A percentile compares a stretch with the other conserved stretches of the same genome.
These are phyloP conservation scores for Avena eriantha DNA, from an alignment of 176 grass and related monocot species.

Conservation along the genomic window DNA sequence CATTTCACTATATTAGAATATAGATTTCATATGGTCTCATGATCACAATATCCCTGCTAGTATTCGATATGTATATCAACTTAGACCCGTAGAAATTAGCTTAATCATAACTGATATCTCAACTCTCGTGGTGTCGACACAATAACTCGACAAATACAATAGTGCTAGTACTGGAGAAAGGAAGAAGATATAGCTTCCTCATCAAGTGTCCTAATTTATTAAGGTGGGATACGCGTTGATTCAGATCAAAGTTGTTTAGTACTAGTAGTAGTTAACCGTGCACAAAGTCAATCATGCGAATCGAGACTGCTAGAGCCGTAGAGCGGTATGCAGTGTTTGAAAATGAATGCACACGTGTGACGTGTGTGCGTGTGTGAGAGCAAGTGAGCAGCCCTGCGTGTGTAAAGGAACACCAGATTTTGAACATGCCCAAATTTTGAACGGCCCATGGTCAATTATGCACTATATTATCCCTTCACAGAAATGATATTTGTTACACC, in stretches of 20 bases:
- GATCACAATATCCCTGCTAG: too few relatives aligned
- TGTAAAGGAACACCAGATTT: not conserved
- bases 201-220: slow-evolving; percentile 38
- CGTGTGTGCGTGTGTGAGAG: not conserved
- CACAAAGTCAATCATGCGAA: slow-evolving; percentile 58
- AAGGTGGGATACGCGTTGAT: slow-evolving; percentile 49
- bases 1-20: too few relatives aligned
- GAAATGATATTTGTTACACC: not conserved
- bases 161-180: too few relatives aligned
- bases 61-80: too few relatives aligned
- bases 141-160: too few relatives aligned
- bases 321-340: slow-evolving; percentile 8
- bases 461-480: not conserved
- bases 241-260: slow-evolving; percentile 35
- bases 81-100: too few relatives aligned
- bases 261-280: slow-evolving; percentile 13
- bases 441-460: not conserved
- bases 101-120: too few relatives aligned
- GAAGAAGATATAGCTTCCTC: slow-evolving; percentile 24
- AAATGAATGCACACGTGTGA: slow-evolving; percentile 10
- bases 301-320: not conserved
- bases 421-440: not conserved
- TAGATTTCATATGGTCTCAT: too few relatives aligned
- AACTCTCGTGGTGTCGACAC: too few relatives aligned
- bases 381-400: not conserved